Evolutionary conservation across 345 rosid genomes (phyloP), one percentile per base, ranked within the genome.

Genomic region (Xanthoceras sorbifolium): DNA sequence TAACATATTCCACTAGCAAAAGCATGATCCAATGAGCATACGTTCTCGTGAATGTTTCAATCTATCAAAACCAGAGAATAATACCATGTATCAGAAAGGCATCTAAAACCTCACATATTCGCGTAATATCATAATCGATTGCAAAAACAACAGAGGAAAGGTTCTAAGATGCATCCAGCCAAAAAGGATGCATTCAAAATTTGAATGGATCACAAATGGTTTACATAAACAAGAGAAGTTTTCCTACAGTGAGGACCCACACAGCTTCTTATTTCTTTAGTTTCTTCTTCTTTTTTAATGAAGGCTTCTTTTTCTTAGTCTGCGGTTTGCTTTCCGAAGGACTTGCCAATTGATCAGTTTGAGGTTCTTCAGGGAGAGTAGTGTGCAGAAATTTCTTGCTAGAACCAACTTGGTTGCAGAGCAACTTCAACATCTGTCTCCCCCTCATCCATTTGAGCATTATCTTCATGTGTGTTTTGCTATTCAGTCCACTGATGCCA

Each of bases 371-470:
- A 26, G 97, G 90, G 38, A 92, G 83, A 71, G 91, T 79, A 60
- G 85, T 72, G 84, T 90, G 93, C 59, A 87, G 80, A 82, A 96
- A 92, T 85, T 90, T 93, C 85, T 93, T 96, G 80, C 55, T 84
- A 73, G 90, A 84, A n/a, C 99, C 98, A 44, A 91, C 92, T 4
- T 83, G 91, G 85, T 82, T 87, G 87, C 99, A 93, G 62, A 90
- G 66, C 75, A 93, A 80, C 91, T 91, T 93, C 48, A 96, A 88
- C 97, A 90, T 85, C 81, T 86, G 87, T 84, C 89, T 88, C 20
- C 99, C 99, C 80, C 94, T 85, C 98, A 93, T 96, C 99, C 99
- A 96, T 85, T 96, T 96, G 61, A 96, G 84, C 90, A 96, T 77
- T 79, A 96, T 84, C 84, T 93, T 96, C 99, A 96, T 88, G 83